Evolutionary conservation across 2,329 filamentous ascomycete species (phyloP), one percentile per base, ranked within the genome.

Genomic region (Hymenoscyphus repandus): DNA sequence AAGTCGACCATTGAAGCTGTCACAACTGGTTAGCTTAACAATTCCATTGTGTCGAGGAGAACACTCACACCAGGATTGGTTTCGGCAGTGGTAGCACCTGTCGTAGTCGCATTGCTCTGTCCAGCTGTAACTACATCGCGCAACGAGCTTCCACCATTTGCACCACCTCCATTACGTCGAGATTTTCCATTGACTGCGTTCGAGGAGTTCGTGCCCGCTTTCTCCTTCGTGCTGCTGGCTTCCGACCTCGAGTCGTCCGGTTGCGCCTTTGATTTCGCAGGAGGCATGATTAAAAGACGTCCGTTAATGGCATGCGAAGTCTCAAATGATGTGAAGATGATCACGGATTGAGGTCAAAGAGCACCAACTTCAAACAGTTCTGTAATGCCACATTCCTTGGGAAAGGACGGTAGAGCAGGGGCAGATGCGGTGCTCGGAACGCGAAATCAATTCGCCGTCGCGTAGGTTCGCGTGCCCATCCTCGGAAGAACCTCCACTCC

Each of bases 1-100:
- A 85, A 2, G 79, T 77, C 15, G 78, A 71, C 87, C 87, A 91
- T 65, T 84, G 68, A 55, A 79, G 75, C 76, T 79, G 38, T 27
- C 17, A 30, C 9, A 7, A 27, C 13, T 2, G 31, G 32, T 51
- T 33, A 51, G 44, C 37, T 13, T 9, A 32, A 6, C 12, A 20
- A 37, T 20, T 20, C 39, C 11, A 36, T 32, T 17, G 32, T 27
- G n/a, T 6, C 36, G 36, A 12, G 39, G 15, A 30, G 30, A 22
- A 37, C n/a, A 57, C 61, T 60, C 55, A 66, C 63, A 17, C 63
- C 61, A 49, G 58, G 56, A 51, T 54, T 56, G 18, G 51, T 43
- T 3, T 67, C 65, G 10, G 55, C 41, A 31, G 49, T 36, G 30
- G 53, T 51, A 37, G 50, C 43, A 17, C 45, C 58, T 30, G 55